phyloP scores from a whole-genome alignment of 441 rosid species.

The Aquilaria agallochum region DNA sequence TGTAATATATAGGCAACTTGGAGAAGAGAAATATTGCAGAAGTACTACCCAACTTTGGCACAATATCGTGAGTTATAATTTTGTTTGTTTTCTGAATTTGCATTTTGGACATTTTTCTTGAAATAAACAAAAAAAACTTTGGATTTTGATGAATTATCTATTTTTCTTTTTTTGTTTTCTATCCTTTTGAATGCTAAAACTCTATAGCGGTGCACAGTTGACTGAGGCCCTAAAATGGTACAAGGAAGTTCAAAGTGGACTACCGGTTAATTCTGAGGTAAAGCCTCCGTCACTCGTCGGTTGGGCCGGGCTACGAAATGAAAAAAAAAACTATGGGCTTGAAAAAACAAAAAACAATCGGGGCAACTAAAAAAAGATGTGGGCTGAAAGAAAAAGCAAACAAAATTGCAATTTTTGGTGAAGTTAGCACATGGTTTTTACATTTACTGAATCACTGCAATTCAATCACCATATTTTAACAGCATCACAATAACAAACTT shows the following conservation, averaged over 20 bases:
- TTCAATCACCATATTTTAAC: not conserved
- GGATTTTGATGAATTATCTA: not conserved
- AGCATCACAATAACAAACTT: not conserved
- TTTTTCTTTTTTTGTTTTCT: not conserved
- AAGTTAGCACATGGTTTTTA: not conserved
- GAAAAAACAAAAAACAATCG: too few species aligned
- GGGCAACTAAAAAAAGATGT: too few species aligned
- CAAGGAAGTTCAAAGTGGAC: slow-evolving; percentile 33
- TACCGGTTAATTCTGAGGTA: slow-evolving; percentile 45
- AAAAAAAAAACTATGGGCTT: too few species aligned
- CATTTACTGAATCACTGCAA: not conserved
- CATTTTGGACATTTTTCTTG: not conserved
- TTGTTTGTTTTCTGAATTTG: not conserved
- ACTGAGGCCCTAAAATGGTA: slow-evolving; percentile 48
- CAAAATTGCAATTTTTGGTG: too few species aligned
- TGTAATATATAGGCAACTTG: slow-evolving; percentile 32
- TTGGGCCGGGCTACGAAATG: too few species aligned
- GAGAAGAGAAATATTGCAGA: slow-evolving; percentile 50
- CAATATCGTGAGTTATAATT: slow-evolving; percentile 34
- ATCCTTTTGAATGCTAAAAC: not conserved
- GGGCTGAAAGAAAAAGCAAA: too few species aligned
- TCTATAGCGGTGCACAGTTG: slow-evolving; percentile 48
- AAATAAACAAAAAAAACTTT: not conserved
- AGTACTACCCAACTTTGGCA: slow-evolving; percentile 51
- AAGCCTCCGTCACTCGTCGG: too few species aligned